phyloP scores from a whole-genome alignment of 2,329 filamentous ascomycete genomes.

The Capronia epimyces region DNA sequence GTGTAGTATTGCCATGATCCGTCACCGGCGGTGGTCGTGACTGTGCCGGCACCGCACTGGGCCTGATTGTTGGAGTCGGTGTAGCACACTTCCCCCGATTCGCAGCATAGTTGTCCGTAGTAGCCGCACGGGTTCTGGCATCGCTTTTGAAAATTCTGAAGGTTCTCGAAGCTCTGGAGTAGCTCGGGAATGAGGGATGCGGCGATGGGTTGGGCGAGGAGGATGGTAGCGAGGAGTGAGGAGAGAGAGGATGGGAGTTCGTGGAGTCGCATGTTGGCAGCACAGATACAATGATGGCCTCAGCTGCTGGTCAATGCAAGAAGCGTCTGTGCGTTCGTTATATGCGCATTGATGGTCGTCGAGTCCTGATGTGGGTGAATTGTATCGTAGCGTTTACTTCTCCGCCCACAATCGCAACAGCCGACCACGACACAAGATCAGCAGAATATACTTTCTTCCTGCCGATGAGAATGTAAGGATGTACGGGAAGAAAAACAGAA shows the following conservation, averaged over 20 bases:
- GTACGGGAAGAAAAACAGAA: conserved; percentile 2
- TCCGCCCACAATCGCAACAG: conserved; percentile 1
- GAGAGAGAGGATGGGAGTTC: conserved; percentile 14
- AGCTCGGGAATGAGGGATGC: conserved; percentile 28
- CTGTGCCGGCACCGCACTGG: conserved; percentile 37
- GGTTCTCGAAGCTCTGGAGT: conserved; percentile 22
- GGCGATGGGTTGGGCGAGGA: conserved; percentile 16
- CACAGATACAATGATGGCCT: conserved; percentile 5
- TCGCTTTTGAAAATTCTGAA: conserved; percentile 26
- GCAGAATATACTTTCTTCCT: neutral
- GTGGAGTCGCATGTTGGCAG: conserved; percentile 19
- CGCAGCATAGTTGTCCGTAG: conserved; percentile 48
- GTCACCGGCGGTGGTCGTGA: conserved; percentile 26
- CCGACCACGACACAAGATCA: neutral
- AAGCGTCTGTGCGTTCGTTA: conserved; percentile 9
- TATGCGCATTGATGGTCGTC: conserved; percentile 7
- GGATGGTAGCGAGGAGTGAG: conserved; percentile 17
- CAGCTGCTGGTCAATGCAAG: conserved; percentile 6
- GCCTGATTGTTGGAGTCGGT: conserved; percentile 48
- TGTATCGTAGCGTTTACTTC: neutral
- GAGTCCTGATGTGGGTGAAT: neutral
- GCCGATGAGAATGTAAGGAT: neutral
- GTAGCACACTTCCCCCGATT: conserved; percentile 42
- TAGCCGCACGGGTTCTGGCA: conserved; percentile 52
- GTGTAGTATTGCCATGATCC: conserved; percentile 52